phyloP scores from a whole-genome alignment of 495 filamentous ascomycete species.

The Annulohypoxylon bovei region DNA sequence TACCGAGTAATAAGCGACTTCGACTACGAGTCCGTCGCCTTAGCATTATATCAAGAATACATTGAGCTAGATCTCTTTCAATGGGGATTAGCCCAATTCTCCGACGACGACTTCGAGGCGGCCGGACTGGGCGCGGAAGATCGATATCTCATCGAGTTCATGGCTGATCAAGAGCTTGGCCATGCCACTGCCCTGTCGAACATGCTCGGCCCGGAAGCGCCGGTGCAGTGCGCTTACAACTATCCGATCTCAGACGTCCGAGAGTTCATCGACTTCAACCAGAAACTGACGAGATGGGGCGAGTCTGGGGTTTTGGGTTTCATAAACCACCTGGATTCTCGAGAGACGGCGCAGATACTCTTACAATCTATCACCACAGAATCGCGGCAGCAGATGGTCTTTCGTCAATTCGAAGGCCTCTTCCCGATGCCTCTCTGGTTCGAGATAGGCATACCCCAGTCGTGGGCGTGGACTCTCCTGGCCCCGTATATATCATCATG shows the following conservation, averaged over 20 bases:
- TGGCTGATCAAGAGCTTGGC: slow-evolving; percentile 86
- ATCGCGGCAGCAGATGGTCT: slow-evolving; percentile 87
- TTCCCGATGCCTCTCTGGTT: slow-evolving; percentile 91
- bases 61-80: slow-evolving; percentile 92
- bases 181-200: slow-evolving; percentile 83
- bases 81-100: slow-evolving; percentile 77
- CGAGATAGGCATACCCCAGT: slow-evolving; percentile 81
- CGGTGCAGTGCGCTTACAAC: slow-evolving; percentile 80
- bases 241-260: slow-evolving; percentile 81
- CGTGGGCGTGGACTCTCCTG: slow-evolving; percentile 86
- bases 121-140: slow-evolving; percentile 75
- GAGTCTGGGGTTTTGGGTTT: slow-evolving; percentile 89
- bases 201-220: slow-evolving; percentile 79
- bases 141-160: slow-evolving; percentile 78
- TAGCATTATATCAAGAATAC: slow-evolving; percentile 84
- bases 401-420: slow-evolving; percentile 85
- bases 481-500: slow-evolving; percentile 87
- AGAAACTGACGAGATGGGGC: slow-evolving; percentile 84
- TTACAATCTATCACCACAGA: slow-evolving; percentile 84
- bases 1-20: slow-evolving; percentile 79
- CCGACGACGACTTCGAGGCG: slow-evolving; percentile 72
- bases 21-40: slow-evolving; percentile 75
- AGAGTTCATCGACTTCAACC: slow-evolving; percentile 87
- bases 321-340: slow-evolving; percentile 80
- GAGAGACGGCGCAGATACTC: slow-evolving; percentile 76